These are phyloP conservation scores for Oryza coarctata DNA, from an alignment of 176 grass and related monocot species.

Conservation along the genomic window DNA sequence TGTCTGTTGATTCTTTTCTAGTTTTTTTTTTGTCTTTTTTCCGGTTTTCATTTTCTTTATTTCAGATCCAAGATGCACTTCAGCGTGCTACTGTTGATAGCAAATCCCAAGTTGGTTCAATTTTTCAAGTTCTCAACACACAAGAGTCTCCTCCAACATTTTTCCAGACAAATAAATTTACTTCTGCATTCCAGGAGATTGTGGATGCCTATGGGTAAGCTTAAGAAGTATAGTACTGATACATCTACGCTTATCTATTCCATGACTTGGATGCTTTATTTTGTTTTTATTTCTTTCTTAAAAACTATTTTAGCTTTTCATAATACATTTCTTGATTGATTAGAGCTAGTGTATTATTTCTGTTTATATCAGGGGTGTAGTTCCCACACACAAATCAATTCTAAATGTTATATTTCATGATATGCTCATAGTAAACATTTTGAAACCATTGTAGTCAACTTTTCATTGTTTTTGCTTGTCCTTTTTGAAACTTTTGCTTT, in stretches of 20 bases:
- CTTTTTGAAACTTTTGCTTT: neutral
- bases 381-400: neutral
- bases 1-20: neutral
- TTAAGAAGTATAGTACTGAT: neutral
- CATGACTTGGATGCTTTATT: neutral
- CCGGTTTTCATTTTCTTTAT: neutral
- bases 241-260: neutral
- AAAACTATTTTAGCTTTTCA: neutral
- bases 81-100: conserved; percentile 64
- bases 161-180: conserved; percentile 91
- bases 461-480: neutral
- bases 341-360: neutral
- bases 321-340: neutral
- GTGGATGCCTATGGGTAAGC: conserved; percentile 96
- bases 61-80: conserved; percentile 82
- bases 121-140: conserved; percentile 87
- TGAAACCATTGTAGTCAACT: neutral
- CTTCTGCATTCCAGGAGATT: conserved; percentile 81
- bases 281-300: neutral
- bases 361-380: neutral
- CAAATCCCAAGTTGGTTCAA: conserved; percentile 88
- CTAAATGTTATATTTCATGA: neutral
- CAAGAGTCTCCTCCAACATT: conserved; percentile 90
- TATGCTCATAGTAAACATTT: neutral
- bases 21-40: neutral